These are phyloP conservation scores for Fusarium dlaminii DNA, from an alignment of 2,329 filamentous ascomycete genomes.

Conservation along the genomic window DNA sequence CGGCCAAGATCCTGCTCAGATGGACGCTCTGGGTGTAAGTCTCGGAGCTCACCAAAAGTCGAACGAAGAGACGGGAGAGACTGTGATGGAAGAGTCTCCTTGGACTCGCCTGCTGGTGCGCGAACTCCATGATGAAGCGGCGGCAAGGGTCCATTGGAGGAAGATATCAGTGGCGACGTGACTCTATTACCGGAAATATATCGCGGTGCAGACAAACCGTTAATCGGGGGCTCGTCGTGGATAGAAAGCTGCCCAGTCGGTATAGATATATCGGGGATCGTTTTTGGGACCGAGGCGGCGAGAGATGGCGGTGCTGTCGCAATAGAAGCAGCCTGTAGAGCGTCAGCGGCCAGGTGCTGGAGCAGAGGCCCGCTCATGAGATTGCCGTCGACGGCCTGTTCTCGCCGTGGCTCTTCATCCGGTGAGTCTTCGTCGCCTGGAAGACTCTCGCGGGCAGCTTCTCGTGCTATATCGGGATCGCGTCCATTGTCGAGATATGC, in stretches of 20 bases:
- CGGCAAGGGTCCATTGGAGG: slow-evolving; percentile 46
- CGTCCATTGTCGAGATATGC: slow-evolving; percentile 70
- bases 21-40: slow-evolving; percentile 44
- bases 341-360: slow-evolving; percentile 47
- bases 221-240: slow-evolving; percentile 44
- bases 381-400: slow-evolving; percentile 17
- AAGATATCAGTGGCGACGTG: slow-evolving; percentile 37
- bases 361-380: slow-evolving; percentile 39
- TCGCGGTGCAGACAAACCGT: slow-evolving; percentile 1
- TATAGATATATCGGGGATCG: slow-evolving; percentile 43
- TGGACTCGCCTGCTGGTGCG: slow-evolving; percentile 48
- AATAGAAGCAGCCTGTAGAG: slow-evolving; percentile 42
- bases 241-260: slow-evolving; percentile 48
- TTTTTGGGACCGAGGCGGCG: slow-evolving; percentile 26
- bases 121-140: slow-evolving; percentile 52
- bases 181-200: slow-evolving; percentile 16
- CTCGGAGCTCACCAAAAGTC: slow-evolving; percentile 49
- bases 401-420: slow-evolving; percentile 33
- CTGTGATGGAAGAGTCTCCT: slow-evolving; percentile 49
- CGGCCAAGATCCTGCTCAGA: slow-evolving; percentile 46
- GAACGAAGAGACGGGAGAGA: slow-evolving; percentile 54
- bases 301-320: slow-evolving; percentile 9
- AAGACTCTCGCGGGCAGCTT: slow-evolving; percentile 64
- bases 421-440: slow-evolving; percentile 52
- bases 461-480: slow-evolving; percentile 69